Evolutionary conservation across 2,329 filamentous ascomycete species (phyloP).

Genomic region (Hypoxylon rubiginosum): DNA sequence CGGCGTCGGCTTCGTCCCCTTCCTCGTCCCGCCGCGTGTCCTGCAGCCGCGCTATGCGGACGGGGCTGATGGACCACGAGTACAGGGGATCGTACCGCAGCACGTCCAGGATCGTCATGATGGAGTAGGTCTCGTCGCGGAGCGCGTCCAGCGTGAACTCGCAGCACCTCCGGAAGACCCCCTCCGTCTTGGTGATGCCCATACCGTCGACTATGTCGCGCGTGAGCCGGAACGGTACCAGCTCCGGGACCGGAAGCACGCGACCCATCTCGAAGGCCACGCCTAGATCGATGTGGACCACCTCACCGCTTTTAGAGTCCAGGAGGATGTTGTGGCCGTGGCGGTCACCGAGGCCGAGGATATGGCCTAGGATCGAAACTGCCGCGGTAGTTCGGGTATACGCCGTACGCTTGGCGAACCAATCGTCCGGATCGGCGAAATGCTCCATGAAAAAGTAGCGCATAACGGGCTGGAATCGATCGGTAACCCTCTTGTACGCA

Average conservation of each 20-base stretch:
- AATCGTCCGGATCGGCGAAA: constrained; percentile 94
- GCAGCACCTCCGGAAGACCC: constrained; percentile 96
- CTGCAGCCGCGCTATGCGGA: constrained; percentile 74
- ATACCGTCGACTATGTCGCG: constrained; percentile 97
- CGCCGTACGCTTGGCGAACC: constrained; percentile 89
- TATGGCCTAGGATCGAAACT: constrained; percentile 93
- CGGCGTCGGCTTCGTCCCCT: constrained; percentile 55
- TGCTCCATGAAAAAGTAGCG: constrained; percentile 97
- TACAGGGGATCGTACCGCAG: constrained; percentile 98
- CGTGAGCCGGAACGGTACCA: constrained; percentile 95
- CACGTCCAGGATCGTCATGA: constrained; percentile 98
- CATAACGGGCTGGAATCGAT: constrained; percentile 92
- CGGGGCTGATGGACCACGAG: constrained; percentile 89
- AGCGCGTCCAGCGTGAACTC: constrained; percentile 97
- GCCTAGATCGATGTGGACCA: constrained; percentile 96
- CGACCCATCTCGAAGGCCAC: constrained; percentile 97
- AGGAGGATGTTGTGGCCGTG: constrained; percentile 98
- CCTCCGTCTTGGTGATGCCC: constrained; percentile 94
- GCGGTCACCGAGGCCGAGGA: constrained; percentile 91
- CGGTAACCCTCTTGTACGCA: constrained; percentile 82
- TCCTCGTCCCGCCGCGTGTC: constrained; percentile 67
- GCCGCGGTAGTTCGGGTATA: constrained; percentile 95
- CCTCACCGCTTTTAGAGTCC: constrained; percentile 89
- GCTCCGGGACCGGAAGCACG: constrained; percentile 93
- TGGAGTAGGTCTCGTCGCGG: constrained; percentile 94